phyloP scores from a whole-genome alignment of 441 rosid species.

The Dalechampia spathulata region DNA sequence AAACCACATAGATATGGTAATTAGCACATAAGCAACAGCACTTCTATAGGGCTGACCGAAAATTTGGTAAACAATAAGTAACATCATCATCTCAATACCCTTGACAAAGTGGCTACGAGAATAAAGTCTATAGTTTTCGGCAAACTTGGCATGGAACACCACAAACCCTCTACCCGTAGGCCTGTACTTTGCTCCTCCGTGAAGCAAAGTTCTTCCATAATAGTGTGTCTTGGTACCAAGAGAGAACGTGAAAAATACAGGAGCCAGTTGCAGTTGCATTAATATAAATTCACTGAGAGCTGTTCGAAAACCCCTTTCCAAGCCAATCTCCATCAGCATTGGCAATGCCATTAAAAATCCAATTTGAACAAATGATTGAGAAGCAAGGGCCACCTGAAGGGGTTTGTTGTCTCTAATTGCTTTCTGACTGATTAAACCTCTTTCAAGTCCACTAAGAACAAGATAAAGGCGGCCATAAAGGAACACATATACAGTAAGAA shows the following conservation, averaged over 20 bases:
- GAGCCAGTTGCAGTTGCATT: constrained; percentile 98
- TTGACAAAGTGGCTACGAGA: constrained; percentile 98
- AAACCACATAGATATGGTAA: constrained; percentile 97
- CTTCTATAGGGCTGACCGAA: constrained; percentile 88
- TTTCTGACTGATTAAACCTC: constrained; percentile 60
- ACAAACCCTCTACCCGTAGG: constrained; percentile 97
- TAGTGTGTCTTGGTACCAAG: constrained; percentile 99
- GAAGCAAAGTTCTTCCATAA: constrained; percentile 92
- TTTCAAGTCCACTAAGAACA: constrained; percentile 95
- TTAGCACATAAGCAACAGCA: constrained; percentile 72
- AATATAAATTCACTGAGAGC: constrained; percentile 93
- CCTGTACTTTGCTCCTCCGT: constrained; percentile 98
- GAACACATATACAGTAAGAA: constrained; percentile 94
- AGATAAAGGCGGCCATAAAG: constrained; percentile 99
- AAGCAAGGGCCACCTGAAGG: constrained; percentile 97
- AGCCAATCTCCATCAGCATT: constrained; percentile 99
- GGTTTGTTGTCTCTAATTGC: constrained; percentile 90
- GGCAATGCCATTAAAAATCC: constrained; percentile 97
- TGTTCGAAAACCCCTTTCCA: constrained; percentile 96
- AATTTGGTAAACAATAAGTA: constrained; percentile 82
- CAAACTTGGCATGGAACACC: constrained; percentile 98
- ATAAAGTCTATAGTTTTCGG: constrained; percentile 92
- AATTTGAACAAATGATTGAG: constrained; percentile 98
- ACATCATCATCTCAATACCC: constrained; percentile 93
- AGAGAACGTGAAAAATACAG: constrained; percentile 97